Evolutionary conservation across 2,329 filamentous ascomycete genomes (phyloP), one percentile per base, ranked within the genome.

Genomic region (Penicillium hordei): DNA sequence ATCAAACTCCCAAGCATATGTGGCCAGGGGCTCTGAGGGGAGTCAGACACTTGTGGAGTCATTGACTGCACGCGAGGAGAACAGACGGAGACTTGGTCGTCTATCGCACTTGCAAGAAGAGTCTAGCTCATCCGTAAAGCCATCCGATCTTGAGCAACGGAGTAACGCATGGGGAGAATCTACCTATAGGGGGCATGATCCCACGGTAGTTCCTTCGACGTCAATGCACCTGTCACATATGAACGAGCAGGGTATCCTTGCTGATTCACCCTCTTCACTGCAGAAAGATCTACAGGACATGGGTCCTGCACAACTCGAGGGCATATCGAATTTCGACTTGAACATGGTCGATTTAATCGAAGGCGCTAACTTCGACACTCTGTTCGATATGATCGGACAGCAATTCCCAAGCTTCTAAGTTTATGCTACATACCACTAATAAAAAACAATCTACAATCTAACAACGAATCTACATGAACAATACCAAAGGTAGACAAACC

Each of bases 291-390:
- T 65, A n/a, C 62, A 60, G n/a, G 43, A 39, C 23, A 52, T 33
- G 4, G 33, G 43, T 10, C 3, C 48, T 4, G 34, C 54, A 15
- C 54, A 60, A 2, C 15, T 60, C 15, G 36, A 52, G 19, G 54
- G 52, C 44, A 58, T 66, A 43, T 66, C 58, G 13, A 69, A 66
- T 17, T 68, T 70, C 33, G 71, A 72, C 57, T 61, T 68, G 31
- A 71, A 67, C 31, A 72, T 70, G 68, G 71, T 65, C 9, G 70
- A 72, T 64, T 44, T 74, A 25, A 62, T 74, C 31, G 65, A 72
- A 25, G 70, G 67, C 23, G 68, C 65, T n/a, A 67, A 68, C 42
- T 71, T 71, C 48, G 68, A 73, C 55, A 66, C 65, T 31, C 43
- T 72, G 23, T 68, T 73, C 55, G 70, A 74, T 62, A 57, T 72